Percentiles rank a stretch among this genome's conserved stretches.
phyloP scores from a whole-genome alignment of 2,329 filamentous ascomycete species.

The Aspergillus fijiensis region DNA sequence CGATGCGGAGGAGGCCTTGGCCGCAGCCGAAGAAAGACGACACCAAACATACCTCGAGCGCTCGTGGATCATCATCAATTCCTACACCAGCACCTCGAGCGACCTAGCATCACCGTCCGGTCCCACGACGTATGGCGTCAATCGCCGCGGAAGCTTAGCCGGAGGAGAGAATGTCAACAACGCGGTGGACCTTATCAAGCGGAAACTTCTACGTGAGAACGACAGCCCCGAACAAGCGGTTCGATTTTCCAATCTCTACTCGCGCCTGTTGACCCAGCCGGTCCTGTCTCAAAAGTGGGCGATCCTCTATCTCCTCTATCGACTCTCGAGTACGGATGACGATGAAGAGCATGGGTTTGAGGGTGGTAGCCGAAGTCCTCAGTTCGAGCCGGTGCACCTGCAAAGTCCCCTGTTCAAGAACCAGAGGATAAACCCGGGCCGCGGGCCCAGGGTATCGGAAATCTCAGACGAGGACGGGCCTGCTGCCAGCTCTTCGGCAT shows the following conservation, averaged over 20 bases:
- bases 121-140: constrained; percentile 17
- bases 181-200: constrained; percentile 88
- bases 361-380: constrained; percentile 37
- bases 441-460: constrained; percentile 19
- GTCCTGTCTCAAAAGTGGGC: constrained; percentile 96
- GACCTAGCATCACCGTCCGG: constrained; percentile 29
- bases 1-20: constrained; percentile 35
- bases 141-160: constrained; percentile 32
- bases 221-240: constrained; percentile 72
- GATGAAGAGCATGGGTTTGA: constrained; percentile 23
- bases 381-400: constrained; percentile 40
- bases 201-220: constrained; percentile 77
- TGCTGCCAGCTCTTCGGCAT: constrained; percentile 43
- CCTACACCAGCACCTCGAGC: constrained; percentile 24
- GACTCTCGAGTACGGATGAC: constrained; percentile 68
- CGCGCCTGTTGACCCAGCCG: constrained; percentile 81
- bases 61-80: constrained; percentile 41
- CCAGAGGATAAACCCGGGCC: constrained; percentile 21
- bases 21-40: constrained; percentile 38
- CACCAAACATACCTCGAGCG: constrained; percentile 37
- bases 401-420: constrained; percentile 38
- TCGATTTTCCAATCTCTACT: constrained; percentile 87
- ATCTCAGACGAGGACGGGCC: constrained; percentile 39
- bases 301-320: constrained; percentile 86
- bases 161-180: constrained; percentile 67